Base-by-base conservation (phyloP, 441 rosid species). In the Adansonia grandidieri region DNA sequence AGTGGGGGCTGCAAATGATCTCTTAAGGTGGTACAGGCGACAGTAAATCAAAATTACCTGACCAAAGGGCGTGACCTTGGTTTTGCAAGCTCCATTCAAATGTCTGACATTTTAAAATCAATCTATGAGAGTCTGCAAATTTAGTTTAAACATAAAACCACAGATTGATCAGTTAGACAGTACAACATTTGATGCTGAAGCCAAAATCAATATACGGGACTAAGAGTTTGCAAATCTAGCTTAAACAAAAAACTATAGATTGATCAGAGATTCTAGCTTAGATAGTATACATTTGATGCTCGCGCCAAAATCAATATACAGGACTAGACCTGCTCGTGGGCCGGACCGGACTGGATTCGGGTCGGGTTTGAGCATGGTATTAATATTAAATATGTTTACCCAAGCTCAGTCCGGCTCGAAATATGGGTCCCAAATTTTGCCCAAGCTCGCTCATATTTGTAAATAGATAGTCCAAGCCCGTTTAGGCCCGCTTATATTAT, bases 21-120 rank as follows among this genome's bases (percentile, higher is more conserved):
- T 15, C 14, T 19, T 45, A 71, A 40, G 74, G 15, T 51, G 13
- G 24, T 71, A 1, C 40, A 54, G n/a, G 15, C 2, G 19, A 20
- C 45, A 15, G 37, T 20, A 57, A 57, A 61, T 71, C 72, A 61
- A 45, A 58, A 69, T 63, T 82, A 91, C 95, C 95, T 58, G 95
- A 89, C 95, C 93, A 91, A 73, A 91, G 91, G 74, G 89, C 80
- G 19, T 80, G 91, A 63, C 93, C 95, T 79, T 91, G 95, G 77
- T 89, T 89, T 77, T 91, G 95, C 90, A 91, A 87, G 85, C 95
- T 91, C 95, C 93, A 91, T 72, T 91, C 92, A 76, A 89, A 81
- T 63, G 89, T 87, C 95, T 91, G 82, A 40, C 57, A 78, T 14
- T 60, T 40, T 32, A 67, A 73, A 72, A 67, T 63, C 73, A 77